Percentiles rank a stretch among this genome's conserved stretches.
Conservation (phyloP, 208 protist genomes). For the Phytomonas francai region DNA sequence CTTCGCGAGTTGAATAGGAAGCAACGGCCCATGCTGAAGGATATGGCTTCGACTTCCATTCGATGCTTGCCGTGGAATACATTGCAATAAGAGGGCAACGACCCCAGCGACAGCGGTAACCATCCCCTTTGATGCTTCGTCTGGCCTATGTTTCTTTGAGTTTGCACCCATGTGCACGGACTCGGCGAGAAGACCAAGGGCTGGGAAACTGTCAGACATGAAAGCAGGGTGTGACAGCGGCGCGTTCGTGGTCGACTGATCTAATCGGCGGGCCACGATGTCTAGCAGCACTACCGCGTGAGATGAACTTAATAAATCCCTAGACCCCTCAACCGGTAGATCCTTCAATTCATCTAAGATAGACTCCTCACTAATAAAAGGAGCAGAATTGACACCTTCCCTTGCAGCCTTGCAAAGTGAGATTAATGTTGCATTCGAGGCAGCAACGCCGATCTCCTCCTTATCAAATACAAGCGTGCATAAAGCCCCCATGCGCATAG, state of each 20-base stretch:
- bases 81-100: background rate
- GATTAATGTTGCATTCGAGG: slow-evolving; percentile 15
- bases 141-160: background rate
- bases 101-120: background rate
- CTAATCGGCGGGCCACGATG: background rate
- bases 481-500: slow-evolving; percentile 17
- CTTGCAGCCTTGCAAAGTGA: slow-evolving; percentile 10
- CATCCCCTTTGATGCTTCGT: background rate
- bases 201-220: background rate
- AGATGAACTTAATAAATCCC: slow-evolving; percentile 3
- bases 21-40: slow-evolving; percentile 12
- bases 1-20: slow-evolving; percentile 67
- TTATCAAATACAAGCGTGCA: background rate
- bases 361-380: slow-evolving; percentile 18
- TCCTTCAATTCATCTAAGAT: background rate
- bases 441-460: background rate
- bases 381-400: slow-evolving; percentile 8
- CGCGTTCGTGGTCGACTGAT: background rate
- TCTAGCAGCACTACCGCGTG: background rate
- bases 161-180: background rate
- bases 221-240: background rate
- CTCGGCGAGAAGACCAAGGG: background rate
- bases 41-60: background rate
- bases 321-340: slow-evolving; percentile 11
- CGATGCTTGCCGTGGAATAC: background rate